These are phyloP conservation scores for Pseudogymnoascus sp. DNA, from an alignment of 2,329 filamentous ascomycete species.

Conservation along the genomic window DNA sequence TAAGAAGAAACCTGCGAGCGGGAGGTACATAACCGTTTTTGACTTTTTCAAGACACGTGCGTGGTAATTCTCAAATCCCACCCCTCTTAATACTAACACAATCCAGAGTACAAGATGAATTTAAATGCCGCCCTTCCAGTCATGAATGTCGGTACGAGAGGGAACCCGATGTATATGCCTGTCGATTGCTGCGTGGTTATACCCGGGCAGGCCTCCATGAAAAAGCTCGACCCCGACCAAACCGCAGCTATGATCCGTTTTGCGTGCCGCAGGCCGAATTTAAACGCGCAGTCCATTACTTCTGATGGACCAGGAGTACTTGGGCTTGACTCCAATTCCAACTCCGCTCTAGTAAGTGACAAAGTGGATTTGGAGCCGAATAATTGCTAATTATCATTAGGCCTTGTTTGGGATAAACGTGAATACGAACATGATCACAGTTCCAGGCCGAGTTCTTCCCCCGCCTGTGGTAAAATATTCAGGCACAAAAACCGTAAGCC, in stretches of 20 bases:
- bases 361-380: neutral
- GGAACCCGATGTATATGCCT: conserved; percentile 55
- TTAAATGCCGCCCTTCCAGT: conserved; percentile 42
- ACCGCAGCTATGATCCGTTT: conserved; percentile 63
- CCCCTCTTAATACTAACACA: conserved; percentile 8
- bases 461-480: conserved; percentile 55
- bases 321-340: conserved; percentile 40
- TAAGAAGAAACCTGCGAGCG: conserved; percentile 26
- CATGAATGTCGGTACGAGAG: conserved; percentile 54
- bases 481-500: conserved; percentile 25
- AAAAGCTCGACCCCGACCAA: conserved; percentile 51
- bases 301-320: conserved; percentile 48
- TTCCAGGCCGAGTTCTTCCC: conserved; percentile 59
- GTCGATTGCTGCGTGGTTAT: conserved; percentile 56
- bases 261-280: conserved; percentile 56
- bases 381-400: conserved; percentile 24
- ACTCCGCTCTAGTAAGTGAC: conserved; percentile 35
- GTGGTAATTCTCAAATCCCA: conserved; percentile 1
- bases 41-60: conserved; percentile 39
- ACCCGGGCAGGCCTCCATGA: conserved; percentile 54
- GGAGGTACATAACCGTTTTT: conserved; percentile 42
- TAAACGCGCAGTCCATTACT: conserved; percentile 60
- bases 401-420: conserved; percentile 55
- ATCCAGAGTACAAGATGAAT: conserved; percentile 19
- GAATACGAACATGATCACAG: conserved; percentile 55